Base-by-base conservation (phyloP, 2,329 filamentous ascomycete species). In the Fusarium phyllophilum region DNA sequence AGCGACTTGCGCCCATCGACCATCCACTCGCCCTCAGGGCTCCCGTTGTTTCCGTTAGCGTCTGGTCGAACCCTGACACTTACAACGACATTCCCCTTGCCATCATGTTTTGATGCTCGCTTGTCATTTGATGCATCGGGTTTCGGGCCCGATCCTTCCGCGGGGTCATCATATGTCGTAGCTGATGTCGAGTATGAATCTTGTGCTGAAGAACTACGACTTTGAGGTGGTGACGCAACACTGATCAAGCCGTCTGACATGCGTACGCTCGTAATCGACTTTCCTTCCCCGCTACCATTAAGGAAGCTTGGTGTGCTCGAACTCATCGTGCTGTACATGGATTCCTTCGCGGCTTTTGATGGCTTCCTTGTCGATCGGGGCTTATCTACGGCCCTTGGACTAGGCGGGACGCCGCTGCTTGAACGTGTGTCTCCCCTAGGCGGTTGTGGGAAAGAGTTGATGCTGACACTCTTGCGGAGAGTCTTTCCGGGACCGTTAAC, bases 21-120 rank as follows among this genome's bases (percentile, higher is more conserved):
- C 85, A 94, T 89, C 96, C 96, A 99, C 80, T 98, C 96, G 36
- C 91, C 90, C 68, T 96, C 93, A 13, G 89, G 84, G 66, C 89
- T 82, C 65, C 87, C 86, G 49, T 89, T 89, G 62, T 88, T 89
- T n/a, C 87, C 86, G 31, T 87, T 89, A 8, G 90, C 88, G 83
- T 98, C 95, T 36, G 96, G 96, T 38, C 96, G 90, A 46, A 98
- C 95, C 79, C 96, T 90, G 42, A 99, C 95, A 80, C 96, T 98
- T 76, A 99, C 96, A 70, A 98, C 84, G 20, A 99, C 96, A 79
- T 99, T 99, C 58, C 96, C 96, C 82, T 97, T 98, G 62, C 88
- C 90, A 78, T 98, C 95, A 5, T 82, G 78, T 77, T 90, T 88
- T 64, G 90, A 89, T 63, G 82, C 70, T 66, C 84, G 86, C 81